Evolutionary conservation across 2,329 filamentous ascomycete genomes (phyloP).

Genomic region (Fusarium sp.): DNA sequence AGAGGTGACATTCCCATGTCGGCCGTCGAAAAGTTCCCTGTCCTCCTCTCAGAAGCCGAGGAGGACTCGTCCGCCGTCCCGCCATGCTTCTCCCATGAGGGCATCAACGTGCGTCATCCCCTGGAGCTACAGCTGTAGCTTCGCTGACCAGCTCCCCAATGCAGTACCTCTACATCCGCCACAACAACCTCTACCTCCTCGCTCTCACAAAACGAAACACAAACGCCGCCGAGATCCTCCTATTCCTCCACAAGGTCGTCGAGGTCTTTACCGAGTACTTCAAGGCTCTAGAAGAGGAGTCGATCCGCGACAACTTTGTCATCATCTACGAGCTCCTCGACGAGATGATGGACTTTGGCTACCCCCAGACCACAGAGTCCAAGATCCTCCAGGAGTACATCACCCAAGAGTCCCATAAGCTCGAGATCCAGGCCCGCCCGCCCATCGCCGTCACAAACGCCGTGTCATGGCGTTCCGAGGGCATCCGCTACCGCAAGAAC

Average conservation of each 20-base stretch:
- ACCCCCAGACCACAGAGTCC: conserved; percentile 96
- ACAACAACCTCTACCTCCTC: conserved; percentile 98
- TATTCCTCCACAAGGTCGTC: conserved; percentile 98
- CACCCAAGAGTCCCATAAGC: conserved; percentile 98
- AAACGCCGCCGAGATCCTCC: conserved; percentile 97
- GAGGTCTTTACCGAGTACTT: conserved; percentile 99
- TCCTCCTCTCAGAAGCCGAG: conserved; percentile 96
- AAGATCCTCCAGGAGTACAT: conserved; percentile 99
- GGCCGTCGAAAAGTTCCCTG: conserved; percentile 96
- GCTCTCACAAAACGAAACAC: conserved; percentile 98
- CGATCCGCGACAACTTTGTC: conserved; percentile 98
- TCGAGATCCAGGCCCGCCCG: conserved; percentile 94
- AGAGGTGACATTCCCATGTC: conserved; percentile 99
- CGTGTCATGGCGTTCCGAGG: conserved; percentile 97
- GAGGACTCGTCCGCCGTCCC: conserved; percentile 98
- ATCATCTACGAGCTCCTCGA: conserved; percentile 98
- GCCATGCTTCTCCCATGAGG: conserved; percentile 97
- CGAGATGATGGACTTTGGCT: conserved; percentile 99
- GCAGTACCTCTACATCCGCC: conserved; percentile 97
- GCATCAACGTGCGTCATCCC: conserved; percentile 83
- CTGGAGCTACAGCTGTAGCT: conserved; percentile 12
- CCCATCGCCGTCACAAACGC: conserved; percentile 99
- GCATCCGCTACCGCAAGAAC: conserved; percentile 98
- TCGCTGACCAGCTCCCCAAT: conserved; percentile 25
- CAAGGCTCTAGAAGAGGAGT: conserved; percentile 98